Percentiles rank a stretch among this genome's conserved stretches.
Conservation (phyloP, 257 asterid genomes). For the Gentiana macrophylla region DNA sequence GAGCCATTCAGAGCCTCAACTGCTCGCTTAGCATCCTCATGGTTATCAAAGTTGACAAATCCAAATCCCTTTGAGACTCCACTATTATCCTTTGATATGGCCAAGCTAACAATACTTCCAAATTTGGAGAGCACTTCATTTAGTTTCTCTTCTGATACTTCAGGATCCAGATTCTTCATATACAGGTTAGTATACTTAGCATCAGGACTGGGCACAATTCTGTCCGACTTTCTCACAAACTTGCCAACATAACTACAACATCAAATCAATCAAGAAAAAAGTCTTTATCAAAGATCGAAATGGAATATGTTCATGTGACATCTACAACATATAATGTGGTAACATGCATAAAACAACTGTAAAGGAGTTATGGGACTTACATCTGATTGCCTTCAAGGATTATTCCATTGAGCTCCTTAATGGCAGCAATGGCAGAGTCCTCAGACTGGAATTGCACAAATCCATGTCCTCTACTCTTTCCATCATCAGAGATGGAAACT, state of each 20-base stretch:
- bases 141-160: constrained; percentile 31
- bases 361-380: constrained; percentile 11
- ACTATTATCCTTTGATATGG: constrained; percentile 30
- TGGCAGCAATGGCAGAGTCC: constrained; percentile 40
- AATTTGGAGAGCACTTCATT: constrained; percentile 34
- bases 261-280: not conserved
- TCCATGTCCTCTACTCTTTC: too few species aligned
- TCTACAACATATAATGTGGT: constrained; percentile 15
- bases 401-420: constrained; percentile 34
- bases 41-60: constrained; percentile 43
- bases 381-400: constrained; percentile 25
- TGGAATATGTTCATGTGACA: constrained; percentile 13
- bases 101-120: constrained; percentile 38
- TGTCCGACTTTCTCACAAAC: constrained; percentile 32
- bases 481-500: constrained; percentile 28
- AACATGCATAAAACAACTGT: not conserved
- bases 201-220: constrained; percentile 24
- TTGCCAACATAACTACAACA: constrained; percentile 47
- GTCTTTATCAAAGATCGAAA: too few species aligned
- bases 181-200: constrained; percentile 39
- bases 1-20: constrained; percentile 38
- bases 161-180: constrained; percentile 38
- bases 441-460: constrained; percentile 42
- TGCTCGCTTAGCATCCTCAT: constrained; percentile 45
- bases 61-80: constrained; percentile 48